phyloP scores from a whole-genome alignment of 1,284 basidiomycete species.

The Athelia sp. region DNA sequence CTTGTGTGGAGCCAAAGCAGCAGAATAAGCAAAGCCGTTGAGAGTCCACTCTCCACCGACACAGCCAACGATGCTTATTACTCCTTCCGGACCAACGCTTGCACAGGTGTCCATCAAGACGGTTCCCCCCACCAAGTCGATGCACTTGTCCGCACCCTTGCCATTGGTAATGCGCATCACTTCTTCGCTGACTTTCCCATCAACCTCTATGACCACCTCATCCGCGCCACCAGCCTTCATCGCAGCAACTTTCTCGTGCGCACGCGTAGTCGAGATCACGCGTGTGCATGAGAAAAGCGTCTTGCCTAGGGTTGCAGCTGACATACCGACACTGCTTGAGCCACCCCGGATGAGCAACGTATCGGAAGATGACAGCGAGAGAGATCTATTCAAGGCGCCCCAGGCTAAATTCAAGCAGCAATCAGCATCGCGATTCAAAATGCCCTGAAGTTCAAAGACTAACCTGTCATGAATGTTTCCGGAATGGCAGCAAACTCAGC shows the following conservation, averaged over 20 bases:
- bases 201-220: conserved; percentile 15
- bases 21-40: conserved; percentile 15
- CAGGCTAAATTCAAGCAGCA: conserved; percentile 8
- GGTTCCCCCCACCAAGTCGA: conserved; percentile 17
- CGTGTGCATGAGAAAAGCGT: conserved; percentile 13
- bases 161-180: conserved; percentile 14
- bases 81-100: conserved; percentile 12
- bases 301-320: conserved; percentile 15
- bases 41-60: conserved; percentile 16
- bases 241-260: conserved; percentile 10
- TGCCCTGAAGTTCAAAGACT: neutral
- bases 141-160: conserved; percentile 16
- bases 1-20: conserved; percentile 12
- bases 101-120: conserved; percentile 14
- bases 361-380: conserved; percentile 13
- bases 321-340: conserved; percentile 18
- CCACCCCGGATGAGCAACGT: conserved; percentile 19
- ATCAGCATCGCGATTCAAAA: too few species aligned
- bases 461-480: conserved; percentile 18
- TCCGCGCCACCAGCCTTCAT: conserved; percentile 13
- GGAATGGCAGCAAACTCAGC: conserved; percentile 19
- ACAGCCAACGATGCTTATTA: conserved; percentile 15
- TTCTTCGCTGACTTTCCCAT: conserved; percentile 11
- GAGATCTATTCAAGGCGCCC: conserved; percentile 11
- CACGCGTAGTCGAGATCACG: conserved; percentile 16